Evolutionary conservation across 2,329 filamentous ascomycete genomes (phyloP).

Genomic region (Metarhizium guizhouense): DNA sequence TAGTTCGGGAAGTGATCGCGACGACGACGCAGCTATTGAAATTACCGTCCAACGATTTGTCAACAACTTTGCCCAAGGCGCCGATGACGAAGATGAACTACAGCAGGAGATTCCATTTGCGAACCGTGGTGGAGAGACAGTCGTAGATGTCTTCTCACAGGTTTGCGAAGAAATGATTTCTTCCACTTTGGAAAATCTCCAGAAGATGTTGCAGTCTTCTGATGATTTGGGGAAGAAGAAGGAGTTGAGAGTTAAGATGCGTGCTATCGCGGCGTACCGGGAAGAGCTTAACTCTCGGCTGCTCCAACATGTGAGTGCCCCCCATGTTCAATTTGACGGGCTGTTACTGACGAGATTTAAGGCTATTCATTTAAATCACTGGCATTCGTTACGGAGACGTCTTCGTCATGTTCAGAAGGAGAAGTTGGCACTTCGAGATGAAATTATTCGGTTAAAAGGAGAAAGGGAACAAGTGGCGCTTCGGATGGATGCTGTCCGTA

Average conservation of each 20-base stretch:
- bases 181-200: slow-evolving; percentile 37
- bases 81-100: slow-evolving; percentile 36
- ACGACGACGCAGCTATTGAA: slow-evolving; percentile 29
- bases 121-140: slow-evolving; percentile 47
- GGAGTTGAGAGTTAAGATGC: slow-evolving; percentile 45
- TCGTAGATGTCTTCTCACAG: slow-evolving; percentile 52
- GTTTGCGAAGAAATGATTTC: slow-evolving; percentile 52
- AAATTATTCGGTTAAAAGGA: slow-evolving; percentile 48
- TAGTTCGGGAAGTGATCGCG: slow-evolving; percentile 14
- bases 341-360: slow-evolving; percentile 9
- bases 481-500: slow-evolving; percentile 53
- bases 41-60: slow-evolving; percentile 53
- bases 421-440: slow-evolving; percentile 47
- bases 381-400: slow-evolving; percentile 47
- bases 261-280: slow-evolving; percentile 49
- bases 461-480: slow-evolving; percentile 55
- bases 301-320: slow-evolving; percentile 45
- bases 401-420: slow-evolving; percentile 48
- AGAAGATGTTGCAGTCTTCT: slow-evolving; percentile 28
- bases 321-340: neutral
- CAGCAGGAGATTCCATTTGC: slow-evolving; percentile 44
- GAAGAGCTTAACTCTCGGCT: slow-evolving; percentile 47
- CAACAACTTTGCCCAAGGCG: slow-evolving; percentile 34
- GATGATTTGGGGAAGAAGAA: slow-evolving; percentile 39
- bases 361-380: slow-evolving; percentile 52